Percentiles rank a stretch among this genome's conserved stretches.
These are phyloP conservation scores for Amanita jacksonii DNA, from an alignment of 768 basidiomycete genomes.

Conservation along the genomic window DNA sequence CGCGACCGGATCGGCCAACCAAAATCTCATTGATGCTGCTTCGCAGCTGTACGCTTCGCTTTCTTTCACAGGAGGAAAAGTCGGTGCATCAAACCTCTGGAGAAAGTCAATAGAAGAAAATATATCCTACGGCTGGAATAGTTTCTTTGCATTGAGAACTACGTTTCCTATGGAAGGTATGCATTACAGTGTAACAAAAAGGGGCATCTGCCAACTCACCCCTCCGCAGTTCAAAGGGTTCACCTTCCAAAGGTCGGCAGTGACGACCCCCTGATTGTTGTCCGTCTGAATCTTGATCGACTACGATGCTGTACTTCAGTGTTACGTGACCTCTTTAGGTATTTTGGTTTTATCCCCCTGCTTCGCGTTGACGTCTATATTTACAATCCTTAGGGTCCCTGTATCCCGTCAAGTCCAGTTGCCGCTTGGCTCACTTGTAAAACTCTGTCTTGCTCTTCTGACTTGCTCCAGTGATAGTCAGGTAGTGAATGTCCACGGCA, in stretches of 20 bases:
- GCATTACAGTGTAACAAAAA: slow-evolving; percentile 6
- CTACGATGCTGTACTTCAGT: slow-evolving; percentile 44
- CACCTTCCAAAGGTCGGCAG: slow-evolving; percentile 6
- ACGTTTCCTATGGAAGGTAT: slow-evolving; percentile 46
- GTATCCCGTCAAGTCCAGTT: slow-evolving; percentile 55
- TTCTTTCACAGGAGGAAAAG: slow-evolving; percentile 71
- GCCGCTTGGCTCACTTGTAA: slow-evolving; percentile 54
- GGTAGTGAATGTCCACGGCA: slow-evolving; percentile 12
- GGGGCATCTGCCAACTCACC: background rate
- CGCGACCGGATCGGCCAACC: slow-evolving; percentile 30
- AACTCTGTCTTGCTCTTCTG: slow-evolving; percentile 43
- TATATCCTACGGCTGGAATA: slow-evolving; percentile 53
- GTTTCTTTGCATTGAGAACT: slow-evolving; percentile 47
- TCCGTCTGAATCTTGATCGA: slow-evolving; percentile 53
- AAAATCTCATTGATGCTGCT: slow-evolving; percentile 33
- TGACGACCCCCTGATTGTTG: slow-evolving; percentile 37
- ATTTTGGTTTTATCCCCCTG: slow-evolving; percentile 4
- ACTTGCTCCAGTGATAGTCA: slow-evolving; percentile 39
- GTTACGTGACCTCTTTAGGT: slow-evolving; percentile 51
- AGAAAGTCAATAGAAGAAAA: slow-evolving; percentile 67
- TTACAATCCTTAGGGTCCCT: slow-evolving; percentile 42
- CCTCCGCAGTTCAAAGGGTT: slow-evolving; percentile 2
- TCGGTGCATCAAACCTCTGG: slow-evolving; percentile 64
- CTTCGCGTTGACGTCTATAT: background rate
- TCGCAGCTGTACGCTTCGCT: slow-evolving; percentile 53